Evolutionary conservation across 257 asterid genomes (phyloP), one percentile per base, ranked within the genome.

Genomic region (Rubia yunnanensis): DNA sequence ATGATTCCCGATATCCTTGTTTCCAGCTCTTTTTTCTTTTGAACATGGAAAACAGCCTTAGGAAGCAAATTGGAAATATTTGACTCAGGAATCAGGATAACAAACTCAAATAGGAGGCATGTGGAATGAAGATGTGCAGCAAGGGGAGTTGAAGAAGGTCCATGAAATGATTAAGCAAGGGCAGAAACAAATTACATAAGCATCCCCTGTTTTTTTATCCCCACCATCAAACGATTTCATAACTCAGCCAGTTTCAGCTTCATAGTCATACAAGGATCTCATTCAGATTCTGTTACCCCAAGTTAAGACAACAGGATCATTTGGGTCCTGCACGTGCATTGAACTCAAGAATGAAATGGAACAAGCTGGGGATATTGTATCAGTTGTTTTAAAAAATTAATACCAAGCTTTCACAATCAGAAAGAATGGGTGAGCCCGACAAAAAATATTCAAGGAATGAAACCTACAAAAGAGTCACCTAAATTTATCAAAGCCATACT

Each of bases 341-440:
- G 4, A 50, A 23, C 59, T 53, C 59, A 53, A n/a, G 57, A 3
- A 50, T n/a, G 13, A 52, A 52, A 52, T 23, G 11, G 57, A 27
- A 22, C 57, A 52, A 52, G 24, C 23, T 49, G 10, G 4, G 11
- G 57, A 52, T 52, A 23, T 52, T 22, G 14, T 22, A 7, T 52
- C 57, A n/a, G 57, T 52, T 52, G 27, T 52, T 52, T 53, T 30
- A 53, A 53, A 53, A 53, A 55, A 7, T 55, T 55, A 11, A 55
- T 7, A 18, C 0, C 58, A 24, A 53, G 31, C 18, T 24, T n/a
- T 24, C 28, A 53, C 32, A 53, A 22, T 53, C 30, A 53, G 32
- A 27, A 55, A 55, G 3, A 5, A 26, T 6, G 20, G 60, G 34
- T 55, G 20, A 55, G 24, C 18, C 35, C 2, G 7, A 13, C 60